Evolutionary conservation across 2,329 filamentous ascomycete genomes (phyloP).

Genomic region (Penicillium sp.): DNA sequence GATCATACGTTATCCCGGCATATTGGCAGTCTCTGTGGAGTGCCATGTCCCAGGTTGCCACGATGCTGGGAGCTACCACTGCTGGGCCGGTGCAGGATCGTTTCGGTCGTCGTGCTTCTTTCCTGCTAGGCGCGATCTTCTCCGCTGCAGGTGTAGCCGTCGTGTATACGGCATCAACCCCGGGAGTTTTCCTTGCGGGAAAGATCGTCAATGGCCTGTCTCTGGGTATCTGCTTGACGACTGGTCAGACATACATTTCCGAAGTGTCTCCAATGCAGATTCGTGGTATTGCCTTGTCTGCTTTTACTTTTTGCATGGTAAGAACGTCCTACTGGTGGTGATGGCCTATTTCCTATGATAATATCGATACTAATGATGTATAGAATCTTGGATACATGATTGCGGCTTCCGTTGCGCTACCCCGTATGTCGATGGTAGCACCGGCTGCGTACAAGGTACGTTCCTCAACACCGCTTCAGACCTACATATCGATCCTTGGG

Average conservation of each 20-base stretch:
- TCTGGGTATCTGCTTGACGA: conserved; percentile 14
- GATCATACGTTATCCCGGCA: conserved; percentile 13
- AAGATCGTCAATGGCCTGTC: conserved; percentile 18
- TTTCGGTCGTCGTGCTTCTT: conserved; percentile 11
- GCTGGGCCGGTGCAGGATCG: conserved; percentile 14
- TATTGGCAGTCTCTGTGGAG: conserved; percentile 18
- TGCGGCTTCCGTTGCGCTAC: conserved; percentile 15
- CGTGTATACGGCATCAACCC: conserved; percentile 12
- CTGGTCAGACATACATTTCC: conserved; percentile 15
- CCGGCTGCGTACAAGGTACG: conserved; percentile 11
- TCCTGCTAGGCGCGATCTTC: conserved; percentile 7
- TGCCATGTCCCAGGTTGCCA: conserved; percentile 14
- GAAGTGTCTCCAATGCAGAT: conserved; percentile 14
- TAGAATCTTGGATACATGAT: conserved; percentile 19
- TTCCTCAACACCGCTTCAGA: not conserved
- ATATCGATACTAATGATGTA: not conserved
- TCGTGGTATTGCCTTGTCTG: conserved; percentile 15
- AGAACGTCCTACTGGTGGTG: not conserved
- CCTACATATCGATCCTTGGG: not conserved
- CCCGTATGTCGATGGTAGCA: conserved; percentile 13
- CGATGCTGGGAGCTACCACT: conserved; percentile 14
- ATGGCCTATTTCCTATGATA: not conserved
- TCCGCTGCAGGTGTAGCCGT: conserved; percentile 15
- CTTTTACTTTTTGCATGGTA: conserved; percentile 18
- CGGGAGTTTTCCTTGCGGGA: conserved; percentile 14